Percentiles rank a stretch among this genome's conserved stretches.
Evolutionary conservation across 1,284 basidiomycete genomes (phyloP).

Genomic region (Neonothopanus nambi): DNA sequence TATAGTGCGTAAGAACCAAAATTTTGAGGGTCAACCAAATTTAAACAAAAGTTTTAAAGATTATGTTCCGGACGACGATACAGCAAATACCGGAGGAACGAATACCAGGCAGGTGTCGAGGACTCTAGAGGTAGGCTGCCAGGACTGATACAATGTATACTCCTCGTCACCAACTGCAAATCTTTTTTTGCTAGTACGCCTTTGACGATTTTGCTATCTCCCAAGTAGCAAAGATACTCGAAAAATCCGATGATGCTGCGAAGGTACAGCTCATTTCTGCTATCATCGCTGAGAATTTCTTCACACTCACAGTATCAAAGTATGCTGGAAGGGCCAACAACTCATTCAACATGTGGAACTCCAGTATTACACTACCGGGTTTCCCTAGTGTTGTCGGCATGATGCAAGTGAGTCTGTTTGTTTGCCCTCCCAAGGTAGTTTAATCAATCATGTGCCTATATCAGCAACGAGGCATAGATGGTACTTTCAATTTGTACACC

Average conservation of each 20-base stretch:
- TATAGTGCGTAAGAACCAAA: constrained; percentile 32
- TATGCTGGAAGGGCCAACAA: constrained; percentile 56
- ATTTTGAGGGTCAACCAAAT: no score
- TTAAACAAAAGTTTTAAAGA: constrained; percentile 29
- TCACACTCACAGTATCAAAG: constrained; percentile 29
- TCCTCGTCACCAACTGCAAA: not conserved
- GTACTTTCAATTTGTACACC: constrained; percentile 57
- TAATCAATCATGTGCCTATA: no score
- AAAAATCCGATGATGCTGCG: constrained; percentile 43
- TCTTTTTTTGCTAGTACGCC: constrained; percentile 43
- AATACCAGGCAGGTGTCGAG: constrained; percentile 61
- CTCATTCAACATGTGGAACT: constrained; percentile 60
- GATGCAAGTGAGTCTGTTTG: constrained; percentile 46
- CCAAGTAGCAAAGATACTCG: constrained; percentile 57
- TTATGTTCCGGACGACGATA: constrained; percentile 55
- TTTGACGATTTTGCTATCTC: constrained; percentile 66
- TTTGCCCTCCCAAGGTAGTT: no score
- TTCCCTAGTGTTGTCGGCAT: constrained; percentile 43
- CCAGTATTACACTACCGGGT: constrained; percentile 50
- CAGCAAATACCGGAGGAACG: constrained; percentile 46
- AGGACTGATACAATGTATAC: not conserved
- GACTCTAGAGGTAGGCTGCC: constrained; percentile 48
- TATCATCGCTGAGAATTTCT: not conserved
- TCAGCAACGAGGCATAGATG: constrained; percentile 60
- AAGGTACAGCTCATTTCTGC: constrained; percentile 37